Evolutionary conservation across 2,329 filamentous ascomycete genomes (phyloP), one percentile per base, ranked within the genome.

Genomic region (Fusarium oligoseptatum): DNA sequence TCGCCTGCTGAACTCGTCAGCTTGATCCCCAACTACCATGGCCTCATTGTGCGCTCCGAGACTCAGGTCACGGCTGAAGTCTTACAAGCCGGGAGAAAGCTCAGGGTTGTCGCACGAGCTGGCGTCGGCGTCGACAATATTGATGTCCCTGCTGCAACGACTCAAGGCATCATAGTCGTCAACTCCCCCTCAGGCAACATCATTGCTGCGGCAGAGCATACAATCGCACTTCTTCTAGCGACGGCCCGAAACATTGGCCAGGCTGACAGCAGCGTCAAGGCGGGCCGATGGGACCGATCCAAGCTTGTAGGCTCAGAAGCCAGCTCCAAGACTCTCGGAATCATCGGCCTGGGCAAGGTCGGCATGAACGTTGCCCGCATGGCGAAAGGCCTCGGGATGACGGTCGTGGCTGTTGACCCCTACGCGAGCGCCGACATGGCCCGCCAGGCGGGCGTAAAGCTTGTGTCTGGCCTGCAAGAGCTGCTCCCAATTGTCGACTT

Each of bases 111-210:
- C 24, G 94, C 93, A 3, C 88, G 94, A 70, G 94, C 94, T 14
- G 94, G 94, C 14, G 94, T 96, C 1, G 94, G 93, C 36, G 93
- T 96, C 27, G 93, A 96, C 83, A 95, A 96, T 83, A 94, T 97
- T 58, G 88, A 96, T 79, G 92, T 96, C 0, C 86, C 90, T 37
- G 89, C 91, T 9, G 94, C 94, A 3, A 96, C 93, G 0, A 87
- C 88, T 43, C 86, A 91, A 64, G 94, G 94, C 22, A 91, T 96
- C 69, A 92, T 95, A 60, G 94, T 97, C 3, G 92, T 96, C 65
- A 97, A 96, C 81, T 93, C 90, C 29, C 94, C 94, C 0, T 89
- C 90, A 20, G 94, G 94, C 2, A 97, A 97, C 80, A 95, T 95
- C 75, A 90, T 93, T 67, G 94, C 94, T 0, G 94, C 94, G 0